Evolutionary conservation across 768 basidiomycete species (phyloP), one percentile per base, ranked within the genome.

Genomic region (Filobasidium wieringae): DNA sequence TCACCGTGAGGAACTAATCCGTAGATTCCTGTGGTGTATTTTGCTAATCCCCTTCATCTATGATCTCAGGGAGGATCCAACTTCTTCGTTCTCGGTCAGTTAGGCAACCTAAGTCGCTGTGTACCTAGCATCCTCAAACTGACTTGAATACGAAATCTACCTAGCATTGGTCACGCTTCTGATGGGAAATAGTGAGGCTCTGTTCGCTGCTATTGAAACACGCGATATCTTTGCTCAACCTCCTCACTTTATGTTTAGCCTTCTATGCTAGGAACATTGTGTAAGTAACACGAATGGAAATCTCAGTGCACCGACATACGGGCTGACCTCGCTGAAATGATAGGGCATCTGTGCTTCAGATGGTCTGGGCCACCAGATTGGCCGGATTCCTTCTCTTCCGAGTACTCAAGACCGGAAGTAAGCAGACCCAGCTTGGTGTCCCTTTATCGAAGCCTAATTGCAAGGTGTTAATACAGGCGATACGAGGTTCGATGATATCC

Each of bases 321-420:
- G 79, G 77, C 17, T 26, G 7, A 31, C 15, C 39, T 27, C 12
- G 29, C 17, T 41, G 17, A 27, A 7, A 30, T 9, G 26, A 24
- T 51, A 68, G 65, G 26, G 68, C 67, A 7, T 67, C 67, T 51
- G 75, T 82, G 12, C 68, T 84, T n/a, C 79, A 82, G 26, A 83
- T 85, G 81, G 58, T 82, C 7, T 86, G 84, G 84, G 80, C 84
- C 0, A 69, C 77, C 12, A 72, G 84, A 32, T 77, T 84, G 17
- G 80, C 80, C 78, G 83, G 80, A 0, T 86, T 85, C 71, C 75
- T 85, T 4, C 77, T 85, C 27, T 82, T 80, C 72, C 80, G 84
- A n/a, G 83, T 86, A 4, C 66, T 86, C 41, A 84, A 82, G 65
- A 81, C 77, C 7, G 84, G 84, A 1, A 80, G 79, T 63, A 37